These are phyloP conservation scores for Fusarium napiforme DNA, from an alignment of 2,329 filamentous ascomycete genomes.

Conservation along the genomic window DNA sequence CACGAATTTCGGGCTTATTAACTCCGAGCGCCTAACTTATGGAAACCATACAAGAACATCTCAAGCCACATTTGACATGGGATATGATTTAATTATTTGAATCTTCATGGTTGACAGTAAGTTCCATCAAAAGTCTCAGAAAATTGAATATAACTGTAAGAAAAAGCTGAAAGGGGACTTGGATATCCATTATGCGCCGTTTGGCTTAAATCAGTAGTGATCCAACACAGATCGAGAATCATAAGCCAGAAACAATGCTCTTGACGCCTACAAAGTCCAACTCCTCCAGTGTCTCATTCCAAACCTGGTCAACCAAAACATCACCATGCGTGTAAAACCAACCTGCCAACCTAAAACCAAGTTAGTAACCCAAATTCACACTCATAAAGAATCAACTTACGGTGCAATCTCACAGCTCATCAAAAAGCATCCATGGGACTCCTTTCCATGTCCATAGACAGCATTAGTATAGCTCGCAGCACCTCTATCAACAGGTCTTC, in stretches of 20 bases:
- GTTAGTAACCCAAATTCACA: neutral
- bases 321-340: constrained; percentile 32
- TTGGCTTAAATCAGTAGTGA: no score
- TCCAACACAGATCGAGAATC: no score
- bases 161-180: rapidly evolving
- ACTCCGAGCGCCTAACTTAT: neutral
- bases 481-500: constrained; percentile 51
- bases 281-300: constrained; percentile 32
- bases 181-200: neutral
- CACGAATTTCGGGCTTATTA: neutral
- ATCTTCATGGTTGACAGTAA: no score
- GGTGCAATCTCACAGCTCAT: constrained; percentile 55
- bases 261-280: constrained; percentile 6
- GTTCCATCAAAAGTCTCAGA: rapidly evolving
- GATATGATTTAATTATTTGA: no score
- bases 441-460: constrained; percentile 55
- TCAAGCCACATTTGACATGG: neutral
- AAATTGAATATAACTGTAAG: neutral
- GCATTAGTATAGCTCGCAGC: constrained; percentile 62
- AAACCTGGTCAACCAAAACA: constrained; percentile 22
- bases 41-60: neutral
- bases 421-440: constrained; percentile 63
- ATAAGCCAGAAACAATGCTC: constrained; percentile 7
- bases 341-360: constrained; percentile 12
- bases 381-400: constrained; percentile 1